Percentiles rank a stretch among this genome's conserved stretches.
Evolutionary conservation across 2,329 filamentous ascomycete species (phyloP).

Genomic region (Sporothrix luriei): DNA sequence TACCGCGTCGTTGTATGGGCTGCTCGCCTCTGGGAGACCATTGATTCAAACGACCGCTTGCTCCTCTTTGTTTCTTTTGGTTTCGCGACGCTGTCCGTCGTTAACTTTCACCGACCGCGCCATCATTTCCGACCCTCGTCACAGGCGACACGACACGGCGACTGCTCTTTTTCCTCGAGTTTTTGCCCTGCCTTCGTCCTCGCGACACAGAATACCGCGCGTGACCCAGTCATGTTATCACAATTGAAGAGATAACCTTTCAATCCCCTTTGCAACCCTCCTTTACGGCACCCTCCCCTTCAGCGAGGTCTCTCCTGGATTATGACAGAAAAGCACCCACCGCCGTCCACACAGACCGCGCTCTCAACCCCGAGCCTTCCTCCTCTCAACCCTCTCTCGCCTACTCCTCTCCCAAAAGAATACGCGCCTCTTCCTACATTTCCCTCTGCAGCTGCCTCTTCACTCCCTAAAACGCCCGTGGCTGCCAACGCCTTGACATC

Average conservation of each 20-base stretch:
- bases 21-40: constrained; percentile 3
- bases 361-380: constrained; percentile 56
- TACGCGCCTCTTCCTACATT: constrained; percentile 31
- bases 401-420: not conserved
- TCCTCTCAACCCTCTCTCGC: constrained; percentile 43
- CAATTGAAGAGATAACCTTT: constrained; percentile 31
- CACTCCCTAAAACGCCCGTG: constrained; percentile 36
- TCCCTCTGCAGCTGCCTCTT: not conserved
- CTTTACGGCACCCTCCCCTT: constrained; percentile 43
- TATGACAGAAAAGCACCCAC: constrained; percentile 63
- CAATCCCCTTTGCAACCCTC: constrained; percentile 4
- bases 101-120: not conserved
- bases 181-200: constrained; percentile 20
- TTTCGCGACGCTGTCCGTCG: not conserved
- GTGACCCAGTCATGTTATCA: constrained; percentile 62
- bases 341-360: constrained; percentile 59
- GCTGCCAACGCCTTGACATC: not conserved
- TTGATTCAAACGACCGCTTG: constrained; percentile 7
- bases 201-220: constrained; percentile 38
- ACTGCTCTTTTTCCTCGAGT: constrained; percentile 32
- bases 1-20: not conserved
- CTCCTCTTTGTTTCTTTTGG: not conserved
- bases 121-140: not conserved
- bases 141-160: constrained; percentile 27
- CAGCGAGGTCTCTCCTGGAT: constrained; percentile 55